A percentile compares a stretch with the other conserved stretches of the same genome.
These are phyloP conservation scores for Brettanomyces anomalus DNA, from an alignment of 805 yeast genomes.

Conservation along the genomic window DNA sequence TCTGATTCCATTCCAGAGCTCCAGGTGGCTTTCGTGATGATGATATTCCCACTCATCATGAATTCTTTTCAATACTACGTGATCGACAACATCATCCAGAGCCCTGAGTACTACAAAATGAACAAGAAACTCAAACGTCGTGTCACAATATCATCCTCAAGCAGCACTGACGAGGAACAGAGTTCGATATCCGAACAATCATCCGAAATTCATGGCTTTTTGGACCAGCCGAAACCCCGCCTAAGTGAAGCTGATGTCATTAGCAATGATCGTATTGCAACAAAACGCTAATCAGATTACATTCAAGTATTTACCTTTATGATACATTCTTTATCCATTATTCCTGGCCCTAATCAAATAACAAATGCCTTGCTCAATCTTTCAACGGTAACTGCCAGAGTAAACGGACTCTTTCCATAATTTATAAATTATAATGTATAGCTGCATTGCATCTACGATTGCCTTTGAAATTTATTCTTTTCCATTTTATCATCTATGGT, in stretches of 20 bases:
- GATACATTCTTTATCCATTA: too few species aligned
- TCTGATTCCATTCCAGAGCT: conserved; percentile 69
- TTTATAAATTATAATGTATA: too few species aligned
- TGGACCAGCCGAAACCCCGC: conserved; percentile 1
- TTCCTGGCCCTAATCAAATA: too few species aligned
- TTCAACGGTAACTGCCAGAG: too few species aligned
- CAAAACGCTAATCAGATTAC: too few species aligned
- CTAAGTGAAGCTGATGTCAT: neutral
- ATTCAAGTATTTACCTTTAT: too few species aligned
- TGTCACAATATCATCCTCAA: neutral
- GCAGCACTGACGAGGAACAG: neutral
- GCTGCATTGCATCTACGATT: too few species aligned
- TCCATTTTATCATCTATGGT: too few species aligned
- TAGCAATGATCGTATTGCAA: too few species aligned
- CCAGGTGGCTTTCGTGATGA: conserved; percentile 81
- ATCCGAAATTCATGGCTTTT: neutral
- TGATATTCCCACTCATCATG: conserved; percentile 67
- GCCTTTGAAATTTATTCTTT: too few species aligned
- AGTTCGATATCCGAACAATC: neutral
- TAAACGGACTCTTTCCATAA: too few species aligned
- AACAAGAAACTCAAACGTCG: conserved; percentile 10
- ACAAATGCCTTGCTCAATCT: too few species aligned
- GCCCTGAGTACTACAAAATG: conserved; percentile 31
- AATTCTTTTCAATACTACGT: conserved; percentile 67
- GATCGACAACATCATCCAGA: conserved; percentile 65